Evolutionary conservation across 169 alveolate genomes (phyloP), one percentile per base, ranked within the genome.

Genomic region (Plasmodium ovale): DNA sequence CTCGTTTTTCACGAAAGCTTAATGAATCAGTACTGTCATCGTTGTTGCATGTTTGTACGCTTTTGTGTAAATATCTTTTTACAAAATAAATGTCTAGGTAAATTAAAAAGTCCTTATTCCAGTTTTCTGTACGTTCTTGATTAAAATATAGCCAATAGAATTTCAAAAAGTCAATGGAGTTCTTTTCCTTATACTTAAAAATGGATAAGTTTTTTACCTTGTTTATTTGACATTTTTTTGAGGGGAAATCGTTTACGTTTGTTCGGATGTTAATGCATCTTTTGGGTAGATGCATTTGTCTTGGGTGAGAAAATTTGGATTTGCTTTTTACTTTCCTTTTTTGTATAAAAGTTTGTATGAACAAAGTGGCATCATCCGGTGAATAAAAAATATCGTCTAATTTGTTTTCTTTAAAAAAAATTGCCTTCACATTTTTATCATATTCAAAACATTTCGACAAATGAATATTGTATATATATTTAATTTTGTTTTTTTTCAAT

Each of bases 131-230:
- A n/a, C 39, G 23, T 25, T 53, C 79, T 31, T 65, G 31, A 59
- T 69, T 82, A 49, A 82, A 82, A 54, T 82, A 82, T 82, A 82
- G 21, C 90, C 90, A 82, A 33, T 82, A 82, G 16, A 65, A 82
- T 51, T 82, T 82, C 58, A 82, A 56, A 82, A 82, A 82, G 23
- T 44, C 65, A 10, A 82, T 53, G 5, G 62, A 49, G 31, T 82
- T 65, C 16, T 67, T 82, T 33, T 54, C 33, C 12, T 49, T 65
- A 19, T 53, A 70, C 53, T 82, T 82, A 67, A 82, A 82, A 82
- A 59, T 49, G 3, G 79, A 82, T 47, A 65, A 10, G 49, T 82
- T 82, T 65, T 53, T 64, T 82, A 82, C 65, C 53, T 82, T 82
- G 82, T 82, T 82, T 64, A 82, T 82, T 47, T 25, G 58, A 37